A percentile compares a stretch with the other conserved stretches of the same genome.
Evolutionary conservation across 1,284 basidiomycete species (phyloP).

Genomic region (Amylostereum areolatum): DNA sequence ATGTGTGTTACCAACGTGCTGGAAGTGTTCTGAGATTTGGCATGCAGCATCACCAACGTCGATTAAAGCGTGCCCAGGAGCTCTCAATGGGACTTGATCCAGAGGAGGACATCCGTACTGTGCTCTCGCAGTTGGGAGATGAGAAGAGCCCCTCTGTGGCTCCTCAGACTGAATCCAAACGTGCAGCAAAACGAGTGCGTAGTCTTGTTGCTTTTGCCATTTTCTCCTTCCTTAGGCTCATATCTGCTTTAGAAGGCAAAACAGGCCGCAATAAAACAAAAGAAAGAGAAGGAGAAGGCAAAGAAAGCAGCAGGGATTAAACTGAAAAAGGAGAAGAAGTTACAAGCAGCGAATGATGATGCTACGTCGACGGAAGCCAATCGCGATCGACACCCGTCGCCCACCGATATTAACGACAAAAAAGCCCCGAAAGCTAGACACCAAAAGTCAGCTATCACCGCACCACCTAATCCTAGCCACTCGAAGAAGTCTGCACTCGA

Average conservation of each 20-base stretch:
- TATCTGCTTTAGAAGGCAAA: constrained; percentile 33
- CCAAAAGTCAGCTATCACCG: no score
- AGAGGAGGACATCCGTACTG: constrained; percentile 35
- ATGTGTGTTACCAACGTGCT: constrained; percentile 30
- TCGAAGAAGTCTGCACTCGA: no score
- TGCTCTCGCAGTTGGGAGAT: constrained; percentile 3
- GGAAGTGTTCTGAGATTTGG: neutral
- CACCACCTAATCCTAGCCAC: no score
- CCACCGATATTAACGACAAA: neutral
- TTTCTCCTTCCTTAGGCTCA: neutral
- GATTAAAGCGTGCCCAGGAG: constrained; percentile 43
- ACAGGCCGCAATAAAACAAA: constrained; percentile 30
- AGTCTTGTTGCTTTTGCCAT: neutral
- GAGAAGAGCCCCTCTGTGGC: neutral
- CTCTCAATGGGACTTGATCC: constrained; percentile 32
- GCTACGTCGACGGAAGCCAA: neutral
- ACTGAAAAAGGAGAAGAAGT: constrained; percentile 4
- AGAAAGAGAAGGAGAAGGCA: constrained; percentile 31
- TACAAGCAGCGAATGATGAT: neutral
- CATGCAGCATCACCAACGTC: constrained; percentile 53
- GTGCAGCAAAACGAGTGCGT: constrained; percentile 50
- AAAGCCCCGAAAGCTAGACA: neutral
- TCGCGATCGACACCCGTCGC: neutral
- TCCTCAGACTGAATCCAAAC: constrained; percentile 36
- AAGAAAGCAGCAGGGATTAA: constrained; percentile 20